These are phyloP conservation scores for Periconia sp. DNA, from an alignment of 2,329 filamentous ascomycete species.

Conservation along the genomic window DNA sequence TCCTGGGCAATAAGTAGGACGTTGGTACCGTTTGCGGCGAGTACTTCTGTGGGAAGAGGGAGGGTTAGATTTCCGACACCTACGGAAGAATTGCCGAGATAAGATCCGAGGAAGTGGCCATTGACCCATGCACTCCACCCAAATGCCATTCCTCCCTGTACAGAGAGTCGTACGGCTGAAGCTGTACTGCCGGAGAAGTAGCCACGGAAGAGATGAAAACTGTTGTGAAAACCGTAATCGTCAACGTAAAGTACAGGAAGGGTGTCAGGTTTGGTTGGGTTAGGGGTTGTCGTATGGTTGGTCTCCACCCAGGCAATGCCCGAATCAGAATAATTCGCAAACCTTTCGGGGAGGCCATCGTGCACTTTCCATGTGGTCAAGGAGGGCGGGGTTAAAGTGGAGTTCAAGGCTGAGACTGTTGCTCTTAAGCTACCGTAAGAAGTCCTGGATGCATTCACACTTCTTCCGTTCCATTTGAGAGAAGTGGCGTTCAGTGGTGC, in stretches of 20 bases:
- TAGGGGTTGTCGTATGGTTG: constrained; percentile 41
- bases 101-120: constrained; percentile 58
- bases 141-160: constrained; percentile 58
- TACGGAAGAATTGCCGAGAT: constrained; percentile 52
- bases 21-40: constrained; percentile 45
- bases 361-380: constrained; percentile 51
- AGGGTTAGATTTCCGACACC: constrained; percentile 45
- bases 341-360: constrained; percentile 54
- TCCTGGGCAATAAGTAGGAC: constrained; percentile 61
- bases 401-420: constrained; percentile 23
- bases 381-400: constrained; percentile 40
- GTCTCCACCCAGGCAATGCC: constrained; percentile 47
- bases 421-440: constrained; percentile 42
- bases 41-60: constrained; percentile 54
- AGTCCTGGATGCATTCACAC: constrained; percentile 30
- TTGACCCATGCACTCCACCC: constrained; percentile 63
- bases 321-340: constrained; percentile 47
- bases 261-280: constrained; percentile 41
- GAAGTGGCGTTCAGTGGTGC: constrained; percentile 24
- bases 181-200: constrained; percentile 38
- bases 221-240: constrained; percentile 47
- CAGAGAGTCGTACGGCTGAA: constrained; percentile 52
- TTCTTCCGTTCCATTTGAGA: constrained; percentile 44
- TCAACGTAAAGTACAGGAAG: constrained; percentile 46
- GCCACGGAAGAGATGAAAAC: constrained; percentile 46